These are phyloP conservation scores for Hysterium pulicare DNA, from an alignment of 2,329 filamentous ascomycete genomes.

Conservation along the genomic window DNA sequence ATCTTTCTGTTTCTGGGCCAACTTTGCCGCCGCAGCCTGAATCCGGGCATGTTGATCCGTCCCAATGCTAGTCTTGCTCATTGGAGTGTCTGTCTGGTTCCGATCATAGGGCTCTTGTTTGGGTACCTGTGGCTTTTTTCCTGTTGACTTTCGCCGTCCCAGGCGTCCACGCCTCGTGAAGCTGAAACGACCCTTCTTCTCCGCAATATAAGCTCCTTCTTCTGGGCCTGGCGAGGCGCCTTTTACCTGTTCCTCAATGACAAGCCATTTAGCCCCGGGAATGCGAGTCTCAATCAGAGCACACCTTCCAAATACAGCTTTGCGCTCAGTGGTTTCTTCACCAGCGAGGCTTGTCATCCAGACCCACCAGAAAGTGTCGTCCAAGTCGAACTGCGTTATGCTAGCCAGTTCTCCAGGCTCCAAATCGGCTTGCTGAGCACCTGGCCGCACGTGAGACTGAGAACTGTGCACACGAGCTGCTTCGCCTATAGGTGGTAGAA, in stretches of 20 bases:
- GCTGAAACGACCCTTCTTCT: conserved; percentile 93
- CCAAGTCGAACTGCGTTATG: conserved; percentile 79
- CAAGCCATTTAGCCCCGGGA: conserved; percentile 77
- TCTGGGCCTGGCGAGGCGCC: conserved; percentile 83
- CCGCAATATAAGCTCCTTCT: conserved; percentile 83
- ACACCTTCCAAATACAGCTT: conserved; percentile 90
- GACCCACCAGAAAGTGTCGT: conserved; percentile 99
- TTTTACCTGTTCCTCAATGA: conserved; percentile 95
- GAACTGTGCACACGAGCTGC: conserved; percentile 72
- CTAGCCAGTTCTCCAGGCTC: conserved; percentile 94
- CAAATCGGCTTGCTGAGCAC: conserved; percentile 68
- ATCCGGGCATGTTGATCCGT: conserved; percentile 92
- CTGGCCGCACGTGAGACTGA: conserved; percentile 66
- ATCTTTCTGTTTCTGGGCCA: conserved; percentile 68
- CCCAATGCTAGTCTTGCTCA: conserved; percentile 79
- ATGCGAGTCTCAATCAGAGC: conserved; percentile 88
- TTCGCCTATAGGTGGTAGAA: conserved; percentile 77
- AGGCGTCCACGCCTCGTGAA: conserved; percentile 69
- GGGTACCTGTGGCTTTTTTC: conserved; percentile 41
- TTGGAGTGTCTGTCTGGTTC: conserved; percentile 47
- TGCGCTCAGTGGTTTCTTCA: conserved; percentile 81
- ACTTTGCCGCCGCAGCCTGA: conserved; percentile 80
- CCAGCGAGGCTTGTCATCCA: conserved; percentile 96
- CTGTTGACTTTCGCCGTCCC: conserved; percentile 52
- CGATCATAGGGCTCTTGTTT: conserved; percentile 53